phyloP scores from a whole-genome alignment of 768 basidiomycete species.

The Suillus variegatus region DNA sequence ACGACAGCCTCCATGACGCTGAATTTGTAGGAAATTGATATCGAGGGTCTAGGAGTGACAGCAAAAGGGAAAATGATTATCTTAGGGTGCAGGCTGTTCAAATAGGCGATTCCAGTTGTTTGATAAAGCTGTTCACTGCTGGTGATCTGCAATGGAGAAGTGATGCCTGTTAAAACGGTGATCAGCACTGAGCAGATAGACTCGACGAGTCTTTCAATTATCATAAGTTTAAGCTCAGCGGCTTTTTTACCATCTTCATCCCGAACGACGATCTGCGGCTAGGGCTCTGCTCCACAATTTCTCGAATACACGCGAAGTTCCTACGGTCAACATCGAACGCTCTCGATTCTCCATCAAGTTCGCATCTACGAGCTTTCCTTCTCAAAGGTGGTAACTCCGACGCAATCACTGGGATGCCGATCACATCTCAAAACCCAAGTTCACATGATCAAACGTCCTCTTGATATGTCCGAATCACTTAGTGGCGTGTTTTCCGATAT shows the following conservation, averaged over 20 bases:
- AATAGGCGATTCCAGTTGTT: background rate
- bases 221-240: constrained; percentile 3
- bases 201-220: background rate
- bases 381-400: background rate
- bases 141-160: background rate
- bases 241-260: background rate
- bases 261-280: background rate
- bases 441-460: background rate
- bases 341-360: background rate
- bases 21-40: background rate
- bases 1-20: constrained; percentile 33
- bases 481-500: background rate
- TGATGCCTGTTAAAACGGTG: background rate
- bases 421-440: background rate
- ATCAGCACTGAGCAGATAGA: background rate
- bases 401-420: background rate
- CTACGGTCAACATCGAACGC: background rate
- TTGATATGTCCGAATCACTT: background rate
- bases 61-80: background rate
- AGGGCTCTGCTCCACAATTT: background rate
- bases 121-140: background rate
- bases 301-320: background rate
- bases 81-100: background rate
- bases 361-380: background rate
- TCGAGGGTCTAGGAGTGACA: background rate